phyloP scores from a whole-genome alignment of 2,329 filamentous ascomycete species.

The Diaporthe amygdali region DNA sequence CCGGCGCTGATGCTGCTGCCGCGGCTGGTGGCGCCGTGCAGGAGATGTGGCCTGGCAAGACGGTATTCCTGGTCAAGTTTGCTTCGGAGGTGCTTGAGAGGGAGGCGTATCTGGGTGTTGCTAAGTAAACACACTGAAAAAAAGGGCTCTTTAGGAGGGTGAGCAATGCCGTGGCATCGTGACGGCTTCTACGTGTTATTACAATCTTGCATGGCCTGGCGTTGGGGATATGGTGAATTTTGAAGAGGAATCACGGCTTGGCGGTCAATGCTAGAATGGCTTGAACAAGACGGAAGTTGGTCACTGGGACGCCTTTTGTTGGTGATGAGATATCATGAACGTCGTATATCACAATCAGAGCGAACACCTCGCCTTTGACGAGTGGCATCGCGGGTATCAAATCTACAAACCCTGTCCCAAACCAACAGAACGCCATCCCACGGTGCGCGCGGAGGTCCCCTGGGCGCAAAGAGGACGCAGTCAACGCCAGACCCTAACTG shows the following conservation, averaged over 20 bases:
- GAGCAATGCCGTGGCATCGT: constrained; percentile 28
- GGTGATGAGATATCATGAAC: constrained; percentile 19
- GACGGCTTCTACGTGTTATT: neutral
- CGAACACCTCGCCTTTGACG: neutral
- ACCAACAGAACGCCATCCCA: neutral
- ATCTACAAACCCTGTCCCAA: neutral
- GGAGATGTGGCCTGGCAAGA: constrained; percentile 95
- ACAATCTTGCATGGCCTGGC: constrained; percentile 20
- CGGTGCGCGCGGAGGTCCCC: too few species aligned
- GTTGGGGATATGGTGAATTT: constrained; percentile 14
- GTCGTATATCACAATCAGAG: neutral
- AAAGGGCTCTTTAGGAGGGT: neutral
- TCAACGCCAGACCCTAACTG: neutral
- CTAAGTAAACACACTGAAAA: constrained; percentile 46
- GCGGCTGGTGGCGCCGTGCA: constrained; percentile 73
- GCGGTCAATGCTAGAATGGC: constrained; percentile 13
- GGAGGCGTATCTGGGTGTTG: constrained; percentile 74
- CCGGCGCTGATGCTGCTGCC: constrained; percentile 85
- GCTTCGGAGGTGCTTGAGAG: constrained; percentile 88
- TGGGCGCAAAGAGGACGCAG: neutral
- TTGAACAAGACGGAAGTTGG: neutral
- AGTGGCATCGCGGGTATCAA: constrained; percentile 1
- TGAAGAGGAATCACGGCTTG: neutral
- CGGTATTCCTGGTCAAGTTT: constrained; percentile 94
- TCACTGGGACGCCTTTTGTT: constrained; percentile 15